These are phyloP conservation scores for Podila epicladia DNA, from an alignment of 192 early-diverging fungal species.

Conservation along the genomic window DNA sequence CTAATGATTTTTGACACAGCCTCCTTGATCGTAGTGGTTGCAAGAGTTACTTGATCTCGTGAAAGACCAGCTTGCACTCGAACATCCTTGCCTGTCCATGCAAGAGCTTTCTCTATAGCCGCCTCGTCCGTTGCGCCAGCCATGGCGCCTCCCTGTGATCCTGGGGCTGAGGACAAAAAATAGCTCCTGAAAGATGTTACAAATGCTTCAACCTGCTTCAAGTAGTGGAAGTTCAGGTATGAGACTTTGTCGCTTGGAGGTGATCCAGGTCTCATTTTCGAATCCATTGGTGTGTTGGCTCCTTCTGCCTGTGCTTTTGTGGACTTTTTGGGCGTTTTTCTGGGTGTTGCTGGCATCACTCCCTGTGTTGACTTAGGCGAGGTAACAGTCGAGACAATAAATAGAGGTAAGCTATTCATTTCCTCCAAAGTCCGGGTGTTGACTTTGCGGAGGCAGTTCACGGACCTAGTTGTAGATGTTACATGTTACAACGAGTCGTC, in stretches of 20 bases:
- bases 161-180: constrained; percentile 42
- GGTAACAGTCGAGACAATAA: constrained; percentile 1
- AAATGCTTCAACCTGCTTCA: constrained; percentile 59
- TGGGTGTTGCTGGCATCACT: constrained; percentile 7
- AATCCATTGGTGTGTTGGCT: background rate
- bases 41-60: constrained; percentile 38
- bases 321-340: constrained; percentile 15
- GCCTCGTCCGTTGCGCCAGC: constrained; percentile 4
- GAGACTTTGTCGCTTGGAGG: constrained; percentile 21
- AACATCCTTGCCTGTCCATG: constrained; percentile 39
- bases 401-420: constrained; percentile 22
- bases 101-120: background rate
- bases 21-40: constrained; percentile 39
- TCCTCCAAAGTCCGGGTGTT: constrained; percentile 24
- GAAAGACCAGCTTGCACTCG: constrained; percentile 25
- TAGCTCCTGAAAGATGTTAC: constrained; percentile 55
- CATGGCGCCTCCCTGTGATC: constrained; percentile 4
- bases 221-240: constrained; percentile 52
- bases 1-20: constrained; percentile 51
- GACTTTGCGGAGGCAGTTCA: constrained; percentile 25
- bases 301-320: background rate
- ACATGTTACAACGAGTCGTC: background rate
- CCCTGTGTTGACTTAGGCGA: constrained; percentile 24
- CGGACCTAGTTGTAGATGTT: constrained; percentile 14
- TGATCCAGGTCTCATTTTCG: background rate